A percentile compares a stretch with the other conserved stretches of the same genome.
phyloP scores from a whole-genome alignment of 352 stramenopile genomes.

The Phytophthora quininea region DNA sequence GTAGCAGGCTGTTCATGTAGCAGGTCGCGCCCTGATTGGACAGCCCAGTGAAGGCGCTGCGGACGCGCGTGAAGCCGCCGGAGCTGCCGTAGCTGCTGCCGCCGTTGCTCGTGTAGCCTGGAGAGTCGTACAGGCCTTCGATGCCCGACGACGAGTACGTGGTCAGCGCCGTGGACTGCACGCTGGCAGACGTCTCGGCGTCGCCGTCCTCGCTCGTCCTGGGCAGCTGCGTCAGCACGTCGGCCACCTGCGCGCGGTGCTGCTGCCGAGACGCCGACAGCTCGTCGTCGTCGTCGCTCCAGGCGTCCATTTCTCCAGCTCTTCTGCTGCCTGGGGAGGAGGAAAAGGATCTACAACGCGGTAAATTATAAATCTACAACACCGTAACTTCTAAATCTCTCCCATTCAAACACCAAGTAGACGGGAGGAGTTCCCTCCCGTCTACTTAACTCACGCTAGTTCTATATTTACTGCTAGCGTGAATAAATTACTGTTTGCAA shows the following conservation, averaged over 20 bases:
- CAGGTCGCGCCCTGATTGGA: constrained; percentile 93
- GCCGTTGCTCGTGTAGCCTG: constrained; percentile 35
- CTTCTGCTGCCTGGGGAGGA: too few relatives aligned
- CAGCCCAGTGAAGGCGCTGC: constrained; percentile 76
- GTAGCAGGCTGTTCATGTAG: constrained; percentile 94
- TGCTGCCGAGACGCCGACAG: constrained; percentile 23
- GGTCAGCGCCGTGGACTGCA: constrained; percentile 50
- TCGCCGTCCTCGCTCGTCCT: constrained; percentile 15
- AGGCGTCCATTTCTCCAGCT: background rate
- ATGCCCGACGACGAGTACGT: constrained; percentile 52
- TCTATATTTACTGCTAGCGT: too few relatives aligned
- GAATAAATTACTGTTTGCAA: too few relatives aligned
- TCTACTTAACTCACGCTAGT: too few relatives aligned
- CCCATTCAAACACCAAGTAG: too few relatives aligned
- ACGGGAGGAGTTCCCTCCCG: too few relatives aligned
- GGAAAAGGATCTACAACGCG: too few relatives aligned
- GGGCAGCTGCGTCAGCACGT: constrained; percentile 43
- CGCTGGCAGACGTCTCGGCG: constrained; percentile 26
- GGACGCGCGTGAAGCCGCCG: constrained; percentile 14
- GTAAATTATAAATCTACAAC: too few relatives aligned
- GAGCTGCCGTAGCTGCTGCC: constrained; percentile 38
- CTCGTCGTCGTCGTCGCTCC: constrained; percentile 28
- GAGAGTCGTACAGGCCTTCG: constrained; percentile 65
- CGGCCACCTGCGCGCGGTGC: constrained; percentile 36
- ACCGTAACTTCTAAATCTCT: too few relatives aligned